Evolutionary conservation across 2,329 filamentous ascomycete species (phyloP), one percentile per base, ranked within the genome.

Genomic region (Aspergillus sp.): DNA sequence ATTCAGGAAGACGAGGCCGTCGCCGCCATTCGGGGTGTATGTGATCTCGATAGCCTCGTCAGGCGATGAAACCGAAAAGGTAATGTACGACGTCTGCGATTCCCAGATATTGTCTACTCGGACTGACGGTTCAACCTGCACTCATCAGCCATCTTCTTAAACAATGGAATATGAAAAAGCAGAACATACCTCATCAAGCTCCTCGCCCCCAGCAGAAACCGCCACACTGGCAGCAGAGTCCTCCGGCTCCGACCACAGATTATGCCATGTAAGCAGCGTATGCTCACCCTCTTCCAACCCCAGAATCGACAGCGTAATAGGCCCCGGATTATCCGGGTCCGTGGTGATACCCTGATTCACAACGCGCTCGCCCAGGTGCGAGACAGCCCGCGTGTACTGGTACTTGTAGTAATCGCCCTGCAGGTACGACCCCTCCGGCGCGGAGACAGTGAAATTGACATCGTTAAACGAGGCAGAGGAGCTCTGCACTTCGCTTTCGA

Each of bases 391-490:
- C 0, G 57, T 59, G 21, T 59, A 59, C 37, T 53, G 53, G 23
- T 53, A 59, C 31, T 59, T 59, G 37, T 53, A 59, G 48, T 56
- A 56, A 21, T 52, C 56, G 3, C 57, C 57, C 37, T 59, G 48
- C 1, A 59, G 49, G 14, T 59, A 44, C 7, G 57, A 59, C 3
- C 48, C 40, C 1, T 54, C 23, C 3, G 56, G 45, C 2, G 45
- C 49, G 17, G 57, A 56, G 12, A 59, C 12, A 1, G 49, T 48
- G 2, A 59, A 50, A 14, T 41, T 45, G 11, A 49, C 24, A 15
- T 21, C 21, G 5, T 39, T 27, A 8, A 59, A 14, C 0, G 33
- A 35, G 1, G 44, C 35, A 14, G 44, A 53, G 0, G 53, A 46
- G 37, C 55, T 56, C 21, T 57, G 49, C 8, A 27, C 47, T 15